Percentiles rank a stretch among this genome's conserved stretches.
phyloP scores from a whole-genome alignment of 805 yeast species.

The Henningerozyma blattae region DNA sequence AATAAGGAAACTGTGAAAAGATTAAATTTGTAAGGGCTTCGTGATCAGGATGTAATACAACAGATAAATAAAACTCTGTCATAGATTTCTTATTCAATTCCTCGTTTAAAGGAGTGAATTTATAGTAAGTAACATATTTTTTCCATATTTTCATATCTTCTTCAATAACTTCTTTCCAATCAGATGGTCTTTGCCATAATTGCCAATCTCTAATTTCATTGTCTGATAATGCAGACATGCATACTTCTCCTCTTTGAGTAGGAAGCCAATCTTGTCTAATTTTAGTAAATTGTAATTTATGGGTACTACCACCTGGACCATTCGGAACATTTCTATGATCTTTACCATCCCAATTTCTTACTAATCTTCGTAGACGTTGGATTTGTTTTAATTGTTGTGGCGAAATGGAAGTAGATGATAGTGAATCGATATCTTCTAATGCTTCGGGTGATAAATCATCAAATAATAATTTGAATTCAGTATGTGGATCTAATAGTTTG shows the following conservation, averaged over 20 bases:
- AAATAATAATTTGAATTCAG: slow-evolving; percentile 57
- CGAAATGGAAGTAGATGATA: slow-evolving; percentile 55
- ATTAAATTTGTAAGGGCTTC: slow-evolving; percentile 48
- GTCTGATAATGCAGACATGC: slow-evolving; percentile 41
- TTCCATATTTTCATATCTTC: slow-evolving; percentile 28
- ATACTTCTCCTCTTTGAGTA: slow-evolving; percentile 44
- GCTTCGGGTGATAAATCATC: slow-evolving; percentile 60
- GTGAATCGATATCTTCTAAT: slow-evolving; percentile 62
- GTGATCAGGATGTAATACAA: slow-evolving; percentile 66
- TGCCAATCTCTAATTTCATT: slow-evolving; percentile 29
- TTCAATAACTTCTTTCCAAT: slow-evolving; percentile 39
- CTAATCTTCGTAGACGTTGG: slow-evolving; percentile 36
- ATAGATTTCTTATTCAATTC: slow-evolving; percentile 27
- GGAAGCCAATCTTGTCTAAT: slow-evolving; percentile 78
- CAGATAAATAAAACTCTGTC: slow-evolving; percentile 48
- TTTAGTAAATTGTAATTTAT: slow-evolving; percentile 57
- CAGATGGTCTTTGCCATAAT: slow-evolving; percentile 27
- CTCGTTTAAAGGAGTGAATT: slow-evolving; percentile 30
- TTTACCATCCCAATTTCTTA: slow-evolving; percentile 78
- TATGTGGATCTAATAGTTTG: slow-evolving; percentile 58
- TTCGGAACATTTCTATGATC: slow-evolving; percentile 70
- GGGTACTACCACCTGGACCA: slow-evolving; percentile 32
- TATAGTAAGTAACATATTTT: slow-evolving; percentile 42
- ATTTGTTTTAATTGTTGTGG: slow-evolving; percentile 60
- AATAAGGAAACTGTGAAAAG: slow-evolving; percentile 55